Evolutionary conservation across 2,329 filamentous ascomycete species (phyloP), one percentile per base, ranked within the genome.

Genomic region (Pochonia chlamydosporia): DNA sequence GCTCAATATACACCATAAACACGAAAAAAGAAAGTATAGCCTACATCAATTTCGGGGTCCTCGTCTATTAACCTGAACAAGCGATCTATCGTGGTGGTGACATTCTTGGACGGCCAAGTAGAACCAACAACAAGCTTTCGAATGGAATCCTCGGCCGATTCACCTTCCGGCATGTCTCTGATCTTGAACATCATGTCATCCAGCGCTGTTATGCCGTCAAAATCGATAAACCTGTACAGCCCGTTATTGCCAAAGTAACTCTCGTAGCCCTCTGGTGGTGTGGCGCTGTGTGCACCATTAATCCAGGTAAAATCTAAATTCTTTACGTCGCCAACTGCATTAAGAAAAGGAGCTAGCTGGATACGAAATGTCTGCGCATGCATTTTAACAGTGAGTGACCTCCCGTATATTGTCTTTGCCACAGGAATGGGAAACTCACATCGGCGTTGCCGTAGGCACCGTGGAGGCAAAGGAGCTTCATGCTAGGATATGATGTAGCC

Each of bases 381-480:
- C n/a, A n/a, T n/a, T n/a, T n/a, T n/a, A n/a, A n/a, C n/a, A n/a
- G n/a, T n/a, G n/a, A n/a, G n/a, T n/a, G n/a, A n/a, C n/a, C n/a
- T n/a, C n/a, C n/a, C n/a, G n/a, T n/a, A n/a, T n/a, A n/a, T n/a
- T n/a, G n/a, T n/a, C n/a, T n/a, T n/a, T n/a, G 20, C 5, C 14
- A 11, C 18, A 14, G 9, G 2, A 23, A 28, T 16, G 21, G 13
- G 13, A 7, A 23, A 44, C 42, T 8, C 18, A 49, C 47, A 43
- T 24, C 33, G 18, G 41, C 37, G 25, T 37, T 49, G 2, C 48
- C 44, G 18, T 28, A 47, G 13, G 48, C 31, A 18, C 48, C 48
- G 25, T 49, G 48, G 2, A 49, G 43, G 26, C 48, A 49, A 11
- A 49, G 48, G 18, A 49, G 26, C 1, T 45, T 47, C 44, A 49